Evolutionary conservation across 805 yeast species (phyloP).

Genomic region (Kodamaea jinghongensis): DNA sequence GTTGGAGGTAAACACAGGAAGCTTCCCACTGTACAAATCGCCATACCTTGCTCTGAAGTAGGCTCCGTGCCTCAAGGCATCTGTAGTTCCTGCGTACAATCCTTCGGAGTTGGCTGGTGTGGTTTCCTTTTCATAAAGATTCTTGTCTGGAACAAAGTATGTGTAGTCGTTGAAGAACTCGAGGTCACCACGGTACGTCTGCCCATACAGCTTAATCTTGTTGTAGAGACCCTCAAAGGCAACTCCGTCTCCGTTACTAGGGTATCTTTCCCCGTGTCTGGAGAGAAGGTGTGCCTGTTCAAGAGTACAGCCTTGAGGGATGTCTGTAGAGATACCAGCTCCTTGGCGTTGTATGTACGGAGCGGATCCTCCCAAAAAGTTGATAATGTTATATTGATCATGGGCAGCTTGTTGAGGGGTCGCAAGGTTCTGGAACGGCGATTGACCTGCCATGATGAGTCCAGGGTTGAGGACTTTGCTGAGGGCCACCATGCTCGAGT

Average conservation of each 20-base stretch:
- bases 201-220: constrained; percentile 25
- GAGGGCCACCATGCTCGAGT: constrained; percentile 18
- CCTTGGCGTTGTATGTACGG: constrained; percentile 27
- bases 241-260: constrained; percentile 31
- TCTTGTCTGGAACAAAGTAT: constrained; percentile 42
- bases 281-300: constrained; percentile 69
- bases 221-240: constrained; percentile 23
- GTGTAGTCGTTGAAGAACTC: constrained; percentile 53
- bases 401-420: constrained; percentile 25
- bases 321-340: constrained; percentile 23
- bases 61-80: constrained; percentile 49
- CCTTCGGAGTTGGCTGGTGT: constrained; percentile 40
- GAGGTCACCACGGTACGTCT: constrained; percentile 46
- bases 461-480: constrained; percentile 23
- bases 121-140: constrained; percentile 50
- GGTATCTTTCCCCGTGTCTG: constrained; percentile 78
- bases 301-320: constrained; percentile 44
- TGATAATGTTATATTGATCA: constrained; percentile 24
- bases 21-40: constrained; percentile 36
- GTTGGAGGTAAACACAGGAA: constrained; percentile 56
- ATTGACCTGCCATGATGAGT: constrained; percentile 21
- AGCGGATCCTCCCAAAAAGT: constrained; percentile 25
- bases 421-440: constrained; percentile 23
- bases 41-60: constrained; percentile 48
- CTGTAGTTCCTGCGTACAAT: constrained; percentile 52